Conservation (phyloP, 1,284 basidiomycete genomes). For the Salmacisia buchloeana region DNA sequence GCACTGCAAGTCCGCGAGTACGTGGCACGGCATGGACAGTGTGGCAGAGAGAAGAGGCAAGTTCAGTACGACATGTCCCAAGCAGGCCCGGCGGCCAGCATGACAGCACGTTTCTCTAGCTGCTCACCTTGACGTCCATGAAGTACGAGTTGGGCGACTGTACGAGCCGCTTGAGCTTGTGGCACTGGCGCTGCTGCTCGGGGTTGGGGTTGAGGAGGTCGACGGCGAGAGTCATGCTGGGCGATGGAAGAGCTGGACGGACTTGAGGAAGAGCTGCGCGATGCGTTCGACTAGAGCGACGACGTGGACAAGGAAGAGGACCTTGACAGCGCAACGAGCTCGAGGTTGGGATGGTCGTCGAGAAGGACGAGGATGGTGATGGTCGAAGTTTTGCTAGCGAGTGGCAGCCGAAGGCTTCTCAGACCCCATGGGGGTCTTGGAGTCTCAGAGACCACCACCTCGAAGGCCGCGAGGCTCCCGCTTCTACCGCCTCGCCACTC, state of each 20-base stretch:
- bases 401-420: too few relatives aligned
- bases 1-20: conserved; percentile 95
- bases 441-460: too few relatives aligned
- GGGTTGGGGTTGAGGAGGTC: conserved; percentile 95
- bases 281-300: neutral
- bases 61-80: neutral
- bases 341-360: neutral
- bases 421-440: neutral
- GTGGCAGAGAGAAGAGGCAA: neutral
- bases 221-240: conserved; percentile 80
- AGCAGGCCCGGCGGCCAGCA: neutral
- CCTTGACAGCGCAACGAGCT: too few relatives aligned
- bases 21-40: neutral
- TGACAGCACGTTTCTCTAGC: neutral
- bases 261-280: neutral
- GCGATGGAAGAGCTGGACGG: neutral
- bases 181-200: conserved; percentile 64
- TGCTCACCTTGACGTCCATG: conserved; percentile 9
- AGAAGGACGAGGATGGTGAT: neutral
- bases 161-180: conserved; percentile 99
- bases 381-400: neutral
- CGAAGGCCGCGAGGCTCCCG: too few relatives aligned
- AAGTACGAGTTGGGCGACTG: conserved; percentile 60
- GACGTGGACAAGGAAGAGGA: neutral
- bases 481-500: too few relatives aligned